phyloP scores from a whole-genome alignment of 495 filamentous ascomycete species.

The Mycothermus thermophilus region DNA sequence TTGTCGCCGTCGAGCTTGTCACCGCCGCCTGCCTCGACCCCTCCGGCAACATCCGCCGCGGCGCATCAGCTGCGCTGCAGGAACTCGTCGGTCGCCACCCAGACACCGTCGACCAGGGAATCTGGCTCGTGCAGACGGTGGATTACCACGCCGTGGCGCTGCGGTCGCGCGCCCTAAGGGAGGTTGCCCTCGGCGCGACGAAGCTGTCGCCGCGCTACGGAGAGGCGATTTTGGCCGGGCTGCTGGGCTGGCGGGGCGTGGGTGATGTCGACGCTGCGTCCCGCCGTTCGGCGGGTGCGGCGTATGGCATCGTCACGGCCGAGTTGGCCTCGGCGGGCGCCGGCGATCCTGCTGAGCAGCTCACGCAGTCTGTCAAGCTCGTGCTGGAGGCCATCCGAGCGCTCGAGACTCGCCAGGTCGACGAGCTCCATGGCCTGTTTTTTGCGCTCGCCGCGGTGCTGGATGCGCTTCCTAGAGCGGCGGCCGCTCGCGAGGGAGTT shows the following conservation, averaged over 20 bases:
- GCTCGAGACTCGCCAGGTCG: slow-evolving; percentile 45
- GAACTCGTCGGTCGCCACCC: slow-evolving; percentile 90
- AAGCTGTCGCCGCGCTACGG: slow-evolving; percentile 54
- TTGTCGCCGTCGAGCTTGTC: slow-evolving; percentile 65
- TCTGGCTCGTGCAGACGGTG: slow-evolving; percentile 71
- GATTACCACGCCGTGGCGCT: slow-evolving; percentile 89
- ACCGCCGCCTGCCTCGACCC: slow-evolving; percentile 77
- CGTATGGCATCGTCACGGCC: slow-evolving; percentile 47
- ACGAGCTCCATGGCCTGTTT: slow-evolving; percentile 54
- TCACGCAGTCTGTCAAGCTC: slow-evolving; percentile 15
- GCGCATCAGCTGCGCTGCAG: slow-evolving; percentile 84
- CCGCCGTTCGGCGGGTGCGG: slow-evolving; percentile 53
- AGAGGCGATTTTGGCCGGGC: slow-evolving; percentile 48
- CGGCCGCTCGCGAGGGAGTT: background rate
- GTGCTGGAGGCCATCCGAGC: slow-evolving; percentile 32
- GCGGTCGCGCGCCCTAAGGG: slow-evolving; percentile 63
- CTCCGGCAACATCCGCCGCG: slow-evolving; percentile 80
- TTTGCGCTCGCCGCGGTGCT: slow-evolving; percentile 42
- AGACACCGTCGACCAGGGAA: slow-evolving; percentile 64
- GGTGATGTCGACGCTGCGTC: slow-evolving; percentile 60
- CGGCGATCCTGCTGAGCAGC: slow-evolving; percentile 14
- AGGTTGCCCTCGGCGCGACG: slow-evolving; percentile 56
- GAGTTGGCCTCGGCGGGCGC: slow-evolving; percentile 16
- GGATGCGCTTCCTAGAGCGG: slow-evolving; percentile 20
- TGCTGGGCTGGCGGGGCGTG: slow-evolving; percentile 81